Conservation (phyloP, 345 rosid species). For the Citrus glauca region DNA sequence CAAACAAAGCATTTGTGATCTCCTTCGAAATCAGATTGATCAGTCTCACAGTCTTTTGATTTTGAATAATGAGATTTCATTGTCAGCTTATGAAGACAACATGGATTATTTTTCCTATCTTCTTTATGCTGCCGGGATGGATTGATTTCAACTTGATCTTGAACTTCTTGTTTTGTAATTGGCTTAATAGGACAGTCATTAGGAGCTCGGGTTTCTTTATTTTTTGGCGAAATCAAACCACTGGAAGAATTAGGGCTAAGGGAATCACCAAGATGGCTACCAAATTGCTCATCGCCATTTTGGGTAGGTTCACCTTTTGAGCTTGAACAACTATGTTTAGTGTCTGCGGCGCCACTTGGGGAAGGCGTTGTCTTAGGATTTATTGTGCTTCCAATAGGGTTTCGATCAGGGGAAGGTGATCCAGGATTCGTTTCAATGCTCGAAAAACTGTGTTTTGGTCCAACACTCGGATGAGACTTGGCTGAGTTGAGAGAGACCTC, state of each 20-base stretch:
- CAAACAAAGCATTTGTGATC: constrained; percentile 11
- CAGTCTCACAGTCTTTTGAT: not conserved
- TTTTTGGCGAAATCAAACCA: not conserved
- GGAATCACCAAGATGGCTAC: not conserved
- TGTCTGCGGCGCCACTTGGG: no score
- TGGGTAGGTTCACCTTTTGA: no score
- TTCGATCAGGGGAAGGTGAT: not conserved
- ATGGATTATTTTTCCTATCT: not conserved
- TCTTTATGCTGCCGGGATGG: not conserved
- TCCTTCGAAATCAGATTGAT: not conserved
- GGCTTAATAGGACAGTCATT: not conserved
- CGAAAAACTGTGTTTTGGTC: not conserved
- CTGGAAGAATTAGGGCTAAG: not conserved
- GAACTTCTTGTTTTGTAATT: not conserved
- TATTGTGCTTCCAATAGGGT: not conserved
- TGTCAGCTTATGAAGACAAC: not conserved
- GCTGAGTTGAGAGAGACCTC: not conserved
- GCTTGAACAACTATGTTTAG: no score
- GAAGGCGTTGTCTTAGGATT: not conserved
- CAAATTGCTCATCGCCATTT: no score
- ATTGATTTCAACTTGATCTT: not conserved
- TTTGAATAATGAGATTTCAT: not conserved
- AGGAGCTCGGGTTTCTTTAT: not conserved
- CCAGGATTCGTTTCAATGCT: not conserved
- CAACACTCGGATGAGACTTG: not conserved